Evolutionary conservation across 139 green algal genomes (phyloP).

Genomic region (Picochlorum costavermella): DNA sequence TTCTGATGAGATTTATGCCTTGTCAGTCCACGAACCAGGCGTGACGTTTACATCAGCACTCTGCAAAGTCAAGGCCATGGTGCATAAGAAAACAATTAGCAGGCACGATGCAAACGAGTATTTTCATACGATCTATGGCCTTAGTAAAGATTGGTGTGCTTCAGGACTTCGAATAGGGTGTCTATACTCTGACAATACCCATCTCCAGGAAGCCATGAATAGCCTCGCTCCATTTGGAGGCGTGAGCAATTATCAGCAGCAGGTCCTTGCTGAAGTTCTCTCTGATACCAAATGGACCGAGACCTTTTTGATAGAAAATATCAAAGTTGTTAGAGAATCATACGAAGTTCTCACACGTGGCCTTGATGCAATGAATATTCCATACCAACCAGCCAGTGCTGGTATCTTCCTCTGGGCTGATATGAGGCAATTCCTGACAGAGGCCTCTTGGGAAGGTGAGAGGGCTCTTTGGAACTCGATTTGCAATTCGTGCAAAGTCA

Average conservation of each 20-base stretch:
- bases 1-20: conserved; percentile 74
- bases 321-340: conserved; percentile 20
- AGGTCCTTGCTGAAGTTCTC: conserved; percentile 35
- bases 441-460: conserved; percentile 54
- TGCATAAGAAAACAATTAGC: conserved; percentile 2
- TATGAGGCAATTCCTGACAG: conserved; percentile 29
- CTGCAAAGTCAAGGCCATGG: conserved; percentile 26
- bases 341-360: conserved; percentile 43
- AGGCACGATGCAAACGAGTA: conserved; percentile 20
- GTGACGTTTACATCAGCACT: conserved; percentile 34
- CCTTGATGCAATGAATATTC: conserved; percentile 37
- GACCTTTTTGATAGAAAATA: conserved; percentile 46
- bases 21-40: conserved; percentile 40
- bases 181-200: conserved; percentile 46
- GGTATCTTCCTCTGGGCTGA: conserved; percentile 76
- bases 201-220: conserved; percentile 32
- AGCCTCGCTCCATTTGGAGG: conserved; percentile 50
- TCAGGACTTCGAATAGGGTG: conserved; percentile 59
- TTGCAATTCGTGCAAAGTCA: conserved; percentile 24
- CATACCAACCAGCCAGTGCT: conserved; percentile 31
- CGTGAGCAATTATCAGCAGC: conserved; percentile 26
- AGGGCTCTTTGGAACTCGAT: conserved; percentile 44
- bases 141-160: conserved; percentile 53
- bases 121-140: conserved; percentile 45
- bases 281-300: conserved; percentile 42